These are phyloP conservation scores for Patellaria atrata DNA, from an alignment of 495 filamentous ascomycete species.

Conservation along the genomic window DNA sequence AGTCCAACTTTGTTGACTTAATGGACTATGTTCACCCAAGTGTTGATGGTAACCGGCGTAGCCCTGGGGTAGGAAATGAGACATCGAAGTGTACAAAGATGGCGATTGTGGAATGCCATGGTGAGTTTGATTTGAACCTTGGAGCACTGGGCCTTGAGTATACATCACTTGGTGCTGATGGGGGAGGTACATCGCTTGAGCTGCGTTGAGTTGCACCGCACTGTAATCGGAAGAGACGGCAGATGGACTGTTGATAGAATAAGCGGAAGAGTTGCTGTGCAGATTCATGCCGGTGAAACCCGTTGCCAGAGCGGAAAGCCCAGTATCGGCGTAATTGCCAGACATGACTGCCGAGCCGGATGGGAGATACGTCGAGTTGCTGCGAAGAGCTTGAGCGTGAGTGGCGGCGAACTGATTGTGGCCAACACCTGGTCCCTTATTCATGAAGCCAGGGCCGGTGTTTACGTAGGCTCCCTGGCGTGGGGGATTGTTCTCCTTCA, in stretches of 20 bases:
- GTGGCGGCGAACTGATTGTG: no score
- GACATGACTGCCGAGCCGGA: conserved; percentile 14
- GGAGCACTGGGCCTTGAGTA: conserved; percentile 14
- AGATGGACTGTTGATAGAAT: conserved; percentile 20
- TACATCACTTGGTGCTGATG: conserved; percentile 20
- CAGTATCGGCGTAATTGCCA: conserved; percentile 10
- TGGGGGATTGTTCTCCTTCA: conserved; percentile 6
- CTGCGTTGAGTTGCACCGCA: conserved; percentile 14
- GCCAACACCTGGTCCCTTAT: no score
- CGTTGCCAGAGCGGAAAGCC: conserved; percentile 23
- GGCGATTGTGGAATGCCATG: conserved; percentile 14
- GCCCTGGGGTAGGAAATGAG: conserved; percentile 21
- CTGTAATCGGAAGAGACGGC: conserved; percentile 18
- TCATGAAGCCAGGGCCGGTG: conserved; percentile 14
- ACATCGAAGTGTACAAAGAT: conserved; percentile 24
- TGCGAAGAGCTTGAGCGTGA: no score
- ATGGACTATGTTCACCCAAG: conserved; percentile 24
- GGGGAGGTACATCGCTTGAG: conserved; percentile 22
- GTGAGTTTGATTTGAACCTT: conserved; percentile 14
- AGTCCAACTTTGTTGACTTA: conserved; percentile 27
- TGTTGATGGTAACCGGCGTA: conserved; percentile 25
- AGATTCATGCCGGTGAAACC: conserved; percentile 24
- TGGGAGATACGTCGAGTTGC: conserved; percentile 17
- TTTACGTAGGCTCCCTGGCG: conserved; percentile 17
- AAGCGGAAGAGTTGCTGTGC: conserved; percentile 21